These are phyloP conservation scores for Waitea zeae DNA, from an alignment of 1,284 basidiomycete genomes.

Conservation along the genomic window DNA sequence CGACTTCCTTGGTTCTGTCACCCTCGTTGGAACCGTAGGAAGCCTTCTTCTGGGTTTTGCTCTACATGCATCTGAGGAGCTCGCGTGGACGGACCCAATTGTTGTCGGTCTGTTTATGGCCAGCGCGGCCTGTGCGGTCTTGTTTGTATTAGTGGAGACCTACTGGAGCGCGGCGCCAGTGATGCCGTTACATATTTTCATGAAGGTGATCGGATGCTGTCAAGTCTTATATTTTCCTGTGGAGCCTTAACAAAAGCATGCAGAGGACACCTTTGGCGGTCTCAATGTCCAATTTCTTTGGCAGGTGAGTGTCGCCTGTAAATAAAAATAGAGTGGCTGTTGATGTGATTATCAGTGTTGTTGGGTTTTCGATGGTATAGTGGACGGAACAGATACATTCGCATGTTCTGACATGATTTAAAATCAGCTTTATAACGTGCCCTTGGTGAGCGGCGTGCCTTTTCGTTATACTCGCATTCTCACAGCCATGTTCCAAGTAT, in stretches of 20 bases:
- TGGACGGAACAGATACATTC: neutral
- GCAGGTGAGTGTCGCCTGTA: too few relatives aligned
- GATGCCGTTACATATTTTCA: slow-evolving; percentile 68
- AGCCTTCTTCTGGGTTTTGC: slow-evolving; percentile 62
- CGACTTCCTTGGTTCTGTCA: slow-evolving; percentile 70
- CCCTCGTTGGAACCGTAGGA: slow-evolving; percentile 61
- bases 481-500: too few relatives aligned
- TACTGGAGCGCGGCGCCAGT: slow-evolving; percentile 63
- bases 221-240: too few relatives aligned
- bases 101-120: slow-evolving; percentile 47
- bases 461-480: too few relatives aligned
- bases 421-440: slow-evolving; percentile 66
- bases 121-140: slow-evolving; percentile 31
- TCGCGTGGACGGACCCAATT: slow-evolving; percentile 57
- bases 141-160: slow-evolving; percentile 64
- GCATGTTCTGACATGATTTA: neutral
- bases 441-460: too few relatives aligned
- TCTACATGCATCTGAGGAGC: slow-evolving; percentile 66
- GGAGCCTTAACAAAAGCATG: too few relatives aligned
- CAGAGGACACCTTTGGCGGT: too few relatives aligned
- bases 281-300: slow-evolving; percentile 65
- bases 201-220: slow-evolving; percentile 59
- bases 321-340: too few relatives aligned
- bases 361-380: slow-evolving; percentile 66
- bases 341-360: too few relatives aligned